These are phyloP conservation scores for Candida maltosa DNA, from an alignment of 805 yeast species.

Conservation along the genomic window DNA sequence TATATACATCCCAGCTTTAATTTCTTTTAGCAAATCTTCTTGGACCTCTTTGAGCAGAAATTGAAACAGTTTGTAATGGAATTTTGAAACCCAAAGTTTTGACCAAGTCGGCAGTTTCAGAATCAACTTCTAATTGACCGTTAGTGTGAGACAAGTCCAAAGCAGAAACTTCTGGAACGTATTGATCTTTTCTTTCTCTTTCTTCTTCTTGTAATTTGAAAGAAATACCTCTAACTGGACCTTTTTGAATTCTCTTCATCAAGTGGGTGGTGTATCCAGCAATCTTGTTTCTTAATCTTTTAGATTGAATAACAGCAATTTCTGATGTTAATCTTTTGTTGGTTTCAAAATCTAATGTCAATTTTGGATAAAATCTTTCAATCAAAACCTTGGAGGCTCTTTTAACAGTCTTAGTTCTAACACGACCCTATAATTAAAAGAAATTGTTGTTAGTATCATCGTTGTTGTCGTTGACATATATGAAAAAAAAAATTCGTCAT, in stretches of 20 bases:
- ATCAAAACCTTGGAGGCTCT: conserved; percentile 99
- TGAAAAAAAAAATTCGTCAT: neutral
- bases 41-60: conserved; percentile 84
- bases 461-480: neutral
- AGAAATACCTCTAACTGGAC: conserved; percentile 99
- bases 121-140: conserved; percentile 94
- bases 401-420: conserved; percentile 99
- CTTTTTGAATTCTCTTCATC: conserved; percentile 99
- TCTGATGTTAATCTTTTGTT: conserved; percentile 99
- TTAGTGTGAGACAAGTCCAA: conserved; percentile 95
- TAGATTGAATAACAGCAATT: conserved; percentile 98
- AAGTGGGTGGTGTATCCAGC: conserved; percentile 99
- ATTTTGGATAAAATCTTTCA: conserved; percentile 99
- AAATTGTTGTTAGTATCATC: conserved; percentile 25
- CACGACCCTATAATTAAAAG: conserved; percentile 80
- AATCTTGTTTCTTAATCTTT: conserved; percentile 99
- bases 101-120: conserved; percentile 93
- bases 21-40: conserved; percentile 92
- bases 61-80: conserved; percentile 81
- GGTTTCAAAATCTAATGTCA: conserved; percentile 98
- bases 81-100: conserved; percentile 87
- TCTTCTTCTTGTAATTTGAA: conserved; percentile 99
- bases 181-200: conserved; percentile 99
- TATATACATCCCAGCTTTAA: conserved; percentile 33
- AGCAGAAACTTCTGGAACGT: conserved; percentile 99